These are phyloP conservation scores for Naematelia encephala DNA, from an alignment of 768 basidiomycete genomes.

Conservation along the genomic window DNA sequence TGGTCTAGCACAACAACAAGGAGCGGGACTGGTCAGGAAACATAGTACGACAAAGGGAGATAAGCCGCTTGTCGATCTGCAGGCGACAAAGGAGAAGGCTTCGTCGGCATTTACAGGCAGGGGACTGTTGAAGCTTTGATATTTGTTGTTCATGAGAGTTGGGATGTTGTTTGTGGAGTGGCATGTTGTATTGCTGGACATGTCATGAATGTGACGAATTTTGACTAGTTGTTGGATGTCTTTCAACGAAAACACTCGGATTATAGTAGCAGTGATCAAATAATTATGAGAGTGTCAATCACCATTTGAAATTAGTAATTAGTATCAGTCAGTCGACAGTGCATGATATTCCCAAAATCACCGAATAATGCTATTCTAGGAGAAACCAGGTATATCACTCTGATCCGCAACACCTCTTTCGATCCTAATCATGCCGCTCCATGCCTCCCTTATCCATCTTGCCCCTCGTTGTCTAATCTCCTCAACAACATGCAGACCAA, in stretches of 20 bases:
- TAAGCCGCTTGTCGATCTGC: not conserved
- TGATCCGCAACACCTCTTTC: too few species aligned
- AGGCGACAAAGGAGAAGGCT: conserved; percentile 1
- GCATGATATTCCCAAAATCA: too few species aligned
- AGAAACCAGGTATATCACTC: too few species aligned
- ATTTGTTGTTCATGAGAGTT: not conserved
- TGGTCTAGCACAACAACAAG: not conserved
- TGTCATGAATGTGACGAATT: not conserved
- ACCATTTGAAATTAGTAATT: too few species aligned
- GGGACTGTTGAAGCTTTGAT: conserved; percentile 8
- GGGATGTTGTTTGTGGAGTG: too few species aligned
- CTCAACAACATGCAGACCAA: not conserved
- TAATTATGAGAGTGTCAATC: too few species aligned
- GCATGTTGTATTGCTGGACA: not conserved
- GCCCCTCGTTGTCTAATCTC: not conserved
- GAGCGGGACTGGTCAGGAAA: not conserved
- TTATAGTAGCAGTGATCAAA: too few species aligned
- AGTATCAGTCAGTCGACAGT: too few species aligned
- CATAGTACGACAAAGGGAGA: not conserved
- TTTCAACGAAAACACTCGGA: too few species aligned
- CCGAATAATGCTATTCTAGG: too few species aligned
- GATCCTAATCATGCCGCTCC: not conserved
- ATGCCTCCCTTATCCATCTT: not conserved
- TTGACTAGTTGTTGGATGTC: not conserved
- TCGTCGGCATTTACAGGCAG: conserved; percentile 11